Conservation (phyloP, 805 yeast genomes). For the Komagataella ulmi region DNA sequence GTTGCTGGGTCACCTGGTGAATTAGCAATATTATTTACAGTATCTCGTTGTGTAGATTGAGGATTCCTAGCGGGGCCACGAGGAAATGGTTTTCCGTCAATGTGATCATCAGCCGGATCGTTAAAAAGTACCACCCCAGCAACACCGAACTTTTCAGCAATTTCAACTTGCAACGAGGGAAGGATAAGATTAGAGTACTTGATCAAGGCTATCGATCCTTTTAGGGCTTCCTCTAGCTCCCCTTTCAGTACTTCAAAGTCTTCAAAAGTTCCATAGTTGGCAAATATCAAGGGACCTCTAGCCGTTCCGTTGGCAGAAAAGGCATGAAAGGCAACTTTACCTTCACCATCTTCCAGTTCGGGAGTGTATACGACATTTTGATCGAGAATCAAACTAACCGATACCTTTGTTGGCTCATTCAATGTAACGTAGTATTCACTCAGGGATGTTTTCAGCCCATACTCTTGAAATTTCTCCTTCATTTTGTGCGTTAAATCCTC, state of each 20-base stretch:
- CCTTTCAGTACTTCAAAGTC: conserved; percentile 32
- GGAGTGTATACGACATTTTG: conserved; percentile 27
- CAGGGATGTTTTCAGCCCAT: conserved; percentile 37
- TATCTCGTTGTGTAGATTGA: conserved; percentile 34
- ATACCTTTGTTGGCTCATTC: conserved; percentile 34
- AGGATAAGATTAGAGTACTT: conserved; percentile 42
- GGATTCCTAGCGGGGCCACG: conserved; percentile 62
- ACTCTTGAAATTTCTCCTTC: conserved; percentile 38
- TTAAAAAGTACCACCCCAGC: conserved; percentile 41
- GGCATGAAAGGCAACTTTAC: conserved; percentile 54
- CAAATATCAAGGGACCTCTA: conserved; percentile 43
- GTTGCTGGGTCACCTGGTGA: conserved; percentile 61
- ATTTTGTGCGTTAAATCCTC: conserved; percentile 40
- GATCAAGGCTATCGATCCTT: conserved; percentile 40
- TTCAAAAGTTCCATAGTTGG: conserved; percentile 41
- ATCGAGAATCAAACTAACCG: conserved; percentile 20
- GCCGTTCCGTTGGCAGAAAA: conserved; percentile 59
- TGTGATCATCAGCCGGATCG: conserved; percentile 22
- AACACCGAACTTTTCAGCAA: conserved; percentile 54
- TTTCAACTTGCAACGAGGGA: conserved; percentile 56
- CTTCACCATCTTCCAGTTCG: conserved; percentile 26
- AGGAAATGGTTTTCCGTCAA: conserved; percentile 34
- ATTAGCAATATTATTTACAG: conserved; percentile 38
- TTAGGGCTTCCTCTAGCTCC: conserved; percentile 11
- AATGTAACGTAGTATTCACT: conserved; percentile 48